A percentile compares a stretch with the other conserved stretches of the same genome.
Evolutionary conservation across 2,329 filamentous ascomycete genomes (phyloP).

Genomic region (Zymoseptoria ardabiliae): DNA sequence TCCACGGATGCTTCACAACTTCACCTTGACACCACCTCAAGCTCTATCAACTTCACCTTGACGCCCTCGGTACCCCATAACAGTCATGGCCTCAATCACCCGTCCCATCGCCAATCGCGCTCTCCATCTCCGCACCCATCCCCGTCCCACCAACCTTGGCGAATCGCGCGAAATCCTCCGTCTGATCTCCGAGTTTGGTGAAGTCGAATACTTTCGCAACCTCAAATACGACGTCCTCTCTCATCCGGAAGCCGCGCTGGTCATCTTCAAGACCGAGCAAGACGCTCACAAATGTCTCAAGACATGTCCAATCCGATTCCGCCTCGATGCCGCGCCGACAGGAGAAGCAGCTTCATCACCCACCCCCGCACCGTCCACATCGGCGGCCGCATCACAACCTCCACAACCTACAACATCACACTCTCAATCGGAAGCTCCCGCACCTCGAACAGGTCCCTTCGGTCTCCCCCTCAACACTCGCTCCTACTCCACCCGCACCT

Average conservation of each 20-base stretch:
- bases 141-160: conserved; percentile 40
- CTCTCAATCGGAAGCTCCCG: not conserved
- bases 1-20: not conserved
- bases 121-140: conserved; percentile 41
- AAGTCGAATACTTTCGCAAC: conserved; percentile 42
- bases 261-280: conserved; percentile 38
- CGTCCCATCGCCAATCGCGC: conserved; percentile 35
- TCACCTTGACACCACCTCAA: not conserved
- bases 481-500: not conserved
- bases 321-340: conserved; percentile 28
- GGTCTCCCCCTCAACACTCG: not conserved
- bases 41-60: not conserved
- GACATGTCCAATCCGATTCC: conserved; percentile 41
- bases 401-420: conserved; percentile 2
- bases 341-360: conserved; percentile 3
- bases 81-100: conserved; percentile 13
- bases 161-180: conserved; percentile 44
- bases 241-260: conserved; percentile 37
- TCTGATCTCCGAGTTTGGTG: conserved; percentile 43
- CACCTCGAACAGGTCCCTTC: not conserved
- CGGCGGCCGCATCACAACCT: not conserved
- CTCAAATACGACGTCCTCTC: conserved; percentile 41
- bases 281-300: conserved; percentile 37
- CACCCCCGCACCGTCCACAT: not conserved
- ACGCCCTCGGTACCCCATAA: not conserved